Percentiles rank a stretch among this genome's conserved stretches.
Evolutionary conservation across 1,284 basidiomycete genomes (phyloP).

Genomic region (Thecaphora thlaspeos): DNA sequence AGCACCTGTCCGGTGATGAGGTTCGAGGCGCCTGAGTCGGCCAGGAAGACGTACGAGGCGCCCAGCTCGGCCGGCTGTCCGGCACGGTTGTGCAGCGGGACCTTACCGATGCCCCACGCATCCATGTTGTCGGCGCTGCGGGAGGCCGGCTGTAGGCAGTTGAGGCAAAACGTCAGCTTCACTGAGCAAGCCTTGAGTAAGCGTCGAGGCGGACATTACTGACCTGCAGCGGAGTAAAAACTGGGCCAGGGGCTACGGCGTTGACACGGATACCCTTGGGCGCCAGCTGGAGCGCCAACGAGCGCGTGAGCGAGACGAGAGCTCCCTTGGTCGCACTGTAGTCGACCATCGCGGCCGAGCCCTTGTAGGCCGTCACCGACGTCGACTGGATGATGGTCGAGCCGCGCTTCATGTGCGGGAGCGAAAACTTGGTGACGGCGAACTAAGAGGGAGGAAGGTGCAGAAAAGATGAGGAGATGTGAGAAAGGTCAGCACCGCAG

Average conservation of each 20-base stretch:
- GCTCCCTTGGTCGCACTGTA: constrained; percentile 63
- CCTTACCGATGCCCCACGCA: constrained; percentile 39
- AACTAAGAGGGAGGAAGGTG: constrained; percentile 9
- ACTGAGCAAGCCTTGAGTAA: too few species aligned
- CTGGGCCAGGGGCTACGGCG: constrained; percentile 63
- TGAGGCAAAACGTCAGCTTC: too few species aligned
- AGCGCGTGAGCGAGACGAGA: constrained; percentile 63
- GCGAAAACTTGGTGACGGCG: constrained; percentile 58
- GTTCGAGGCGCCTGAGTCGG: constrained; percentile 37
- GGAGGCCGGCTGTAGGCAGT: constrained; percentile 45
- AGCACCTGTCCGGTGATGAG: constrained; percentile 45
- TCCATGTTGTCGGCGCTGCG: constrained; percentile 41
- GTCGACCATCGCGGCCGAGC: constrained; percentile 61
- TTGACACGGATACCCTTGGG: constrained; percentile 67
- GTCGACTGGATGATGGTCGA: constrained; percentile 68
- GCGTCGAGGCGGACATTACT: too few species aligned
- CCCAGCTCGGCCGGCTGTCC: constrained; percentile 46
- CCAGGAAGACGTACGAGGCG: constrained; percentile 40
- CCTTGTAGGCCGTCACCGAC: constrained; percentile 67
- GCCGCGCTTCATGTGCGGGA: constrained; percentile 67
- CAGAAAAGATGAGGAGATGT: too few species aligned
- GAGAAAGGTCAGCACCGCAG: background rate
- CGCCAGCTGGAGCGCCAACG: constrained; percentile 65
- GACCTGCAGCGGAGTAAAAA: constrained; percentile 63
- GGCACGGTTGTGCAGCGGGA: constrained; percentile 33